These are phyloP conservation scores for Thielaviopsis musarum DNA, from an alignment of 2,329 filamentous ascomycete species.

Conservation along the genomic window DNA sequence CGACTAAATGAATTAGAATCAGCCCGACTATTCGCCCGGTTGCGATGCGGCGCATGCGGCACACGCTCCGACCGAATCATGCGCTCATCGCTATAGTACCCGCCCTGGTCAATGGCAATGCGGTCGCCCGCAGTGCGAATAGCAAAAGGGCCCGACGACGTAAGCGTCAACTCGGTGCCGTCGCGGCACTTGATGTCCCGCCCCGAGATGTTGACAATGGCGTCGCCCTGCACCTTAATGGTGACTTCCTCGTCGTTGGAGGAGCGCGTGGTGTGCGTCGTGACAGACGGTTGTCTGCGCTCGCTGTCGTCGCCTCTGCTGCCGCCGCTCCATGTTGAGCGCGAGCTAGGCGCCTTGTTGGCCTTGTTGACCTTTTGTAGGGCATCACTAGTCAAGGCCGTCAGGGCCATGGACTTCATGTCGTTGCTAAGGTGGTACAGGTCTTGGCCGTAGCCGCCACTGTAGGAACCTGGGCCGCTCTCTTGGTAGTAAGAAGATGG, in stretches of 20 bases:
- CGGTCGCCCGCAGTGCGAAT: conserved; percentile 32
- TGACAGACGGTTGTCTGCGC: conserved; percentile 38
- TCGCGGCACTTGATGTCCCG: conserved; percentile 42
- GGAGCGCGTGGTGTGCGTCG: conserved; percentile 42
- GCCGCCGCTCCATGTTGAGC: conserved; percentile 39
- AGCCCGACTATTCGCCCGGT: conserved; percentile 33
- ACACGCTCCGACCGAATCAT: conserved; percentile 28
- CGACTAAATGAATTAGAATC: conserved; percentile 29
- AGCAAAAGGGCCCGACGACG: conserved; percentile 20
- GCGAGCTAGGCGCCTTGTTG: conserved; percentile 32
- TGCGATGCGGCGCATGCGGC: conserved; percentile 22
- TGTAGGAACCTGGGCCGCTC: neutral
- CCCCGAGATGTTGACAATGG: conserved; percentile 38
- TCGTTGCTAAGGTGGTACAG: conserved; percentile 15
- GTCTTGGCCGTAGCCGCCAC: conserved; percentile 23
- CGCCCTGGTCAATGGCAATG: conserved; percentile 24
- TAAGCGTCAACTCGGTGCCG: conserved; percentile 43
- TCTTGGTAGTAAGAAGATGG: conserved; percentile 6
- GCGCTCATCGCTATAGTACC: conserved; percentile 30
- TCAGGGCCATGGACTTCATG: conserved; percentile 4
- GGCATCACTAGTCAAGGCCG: conserved; percentile 38
- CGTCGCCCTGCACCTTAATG: conserved; percentile 40
- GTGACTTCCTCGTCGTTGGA: conserved; percentile 39
- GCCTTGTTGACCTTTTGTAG: conserved; percentile 33
- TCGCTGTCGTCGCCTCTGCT: conserved; percentile 46